Evolutionary conservation across 352 stramenopile genomes (phyloP).

Genomic region (Phytopythium vexans): DNA sequence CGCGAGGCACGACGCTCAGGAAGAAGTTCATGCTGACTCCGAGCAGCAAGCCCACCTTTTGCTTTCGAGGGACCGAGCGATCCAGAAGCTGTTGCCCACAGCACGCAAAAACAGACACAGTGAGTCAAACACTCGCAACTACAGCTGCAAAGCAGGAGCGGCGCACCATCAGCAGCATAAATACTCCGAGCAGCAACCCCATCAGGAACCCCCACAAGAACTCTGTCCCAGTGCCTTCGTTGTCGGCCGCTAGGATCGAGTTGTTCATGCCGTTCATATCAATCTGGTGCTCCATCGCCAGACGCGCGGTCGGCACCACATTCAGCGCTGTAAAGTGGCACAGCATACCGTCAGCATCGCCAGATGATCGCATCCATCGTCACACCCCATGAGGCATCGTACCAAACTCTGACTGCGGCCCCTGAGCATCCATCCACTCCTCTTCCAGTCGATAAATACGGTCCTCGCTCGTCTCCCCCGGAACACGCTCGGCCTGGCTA

Average conservation of each 20-base stretch:
- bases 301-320: constrained; percentile 62
- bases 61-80: constrained; percentile 79
- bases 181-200: constrained; percentile 83
- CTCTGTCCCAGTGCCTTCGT: constrained; percentile 86
- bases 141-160: neutral
- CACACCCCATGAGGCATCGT: constrained; percentile 6
- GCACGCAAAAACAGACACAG: neutral
- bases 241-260: constrained; percentile 80
- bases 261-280: constrained; percentile 83
- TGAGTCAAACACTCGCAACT: neutral
- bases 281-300: constrained; percentile 80
- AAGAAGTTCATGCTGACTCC: constrained; percentile 90
- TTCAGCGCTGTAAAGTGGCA: constrained; percentile 56
- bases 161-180: constrained; percentile 88
- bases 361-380: neutral
- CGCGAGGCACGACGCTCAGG: constrained; percentile 81
- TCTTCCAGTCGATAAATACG: constrained; percentile 87
- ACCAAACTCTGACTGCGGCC: constrained; percentile 88
- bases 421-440: constrained; percentile 86
- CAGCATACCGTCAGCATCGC: neutral
- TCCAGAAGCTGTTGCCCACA: constrained; percentile 59
- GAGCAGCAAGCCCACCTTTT: constrained; percentile 82
- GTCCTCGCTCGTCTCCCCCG: constrained; percentile 78
- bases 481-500: constrained; percentile 70
- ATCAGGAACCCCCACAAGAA: constrained; percentile 89